Conservation (phyloP, 139 green algal species). For the Coccomyxa sp. region DNA sequence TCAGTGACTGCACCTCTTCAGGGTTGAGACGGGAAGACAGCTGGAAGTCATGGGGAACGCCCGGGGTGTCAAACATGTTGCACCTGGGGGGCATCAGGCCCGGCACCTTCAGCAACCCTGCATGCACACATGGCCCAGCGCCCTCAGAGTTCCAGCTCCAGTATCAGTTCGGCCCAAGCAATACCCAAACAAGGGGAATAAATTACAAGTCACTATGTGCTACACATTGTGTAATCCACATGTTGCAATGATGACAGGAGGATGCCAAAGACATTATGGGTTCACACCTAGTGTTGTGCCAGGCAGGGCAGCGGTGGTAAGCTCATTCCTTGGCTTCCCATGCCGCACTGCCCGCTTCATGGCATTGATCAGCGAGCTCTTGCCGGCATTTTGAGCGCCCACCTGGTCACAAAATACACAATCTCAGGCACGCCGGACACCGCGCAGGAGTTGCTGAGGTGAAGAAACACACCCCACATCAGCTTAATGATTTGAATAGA, state of each 20-base stretch:
- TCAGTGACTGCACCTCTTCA: slow-evolving; percentile 54
- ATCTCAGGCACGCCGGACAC: no score
- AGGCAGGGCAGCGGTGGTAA: slow-evolving; percentile 79
- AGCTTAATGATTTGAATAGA: background rate
- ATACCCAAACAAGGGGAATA: no score
- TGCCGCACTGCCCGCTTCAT: slow-evolving; percentile 65
- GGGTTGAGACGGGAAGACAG: slow-evolving; percentile 57
- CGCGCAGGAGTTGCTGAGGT: no score
- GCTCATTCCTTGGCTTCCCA: slow-evolving; percentile 15
- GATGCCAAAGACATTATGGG: background rate
- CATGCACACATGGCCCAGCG: background rate
- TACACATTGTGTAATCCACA: no score
- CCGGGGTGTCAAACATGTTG: slow-evolving; percentile 89
- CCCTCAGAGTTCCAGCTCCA: background rate
- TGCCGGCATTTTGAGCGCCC: slow-evolving; percentile 84
- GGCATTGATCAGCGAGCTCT: slow-evolving; percentile 91
- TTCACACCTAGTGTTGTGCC: slow-evolving; percentile 85
- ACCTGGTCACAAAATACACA: slow-evolving; percentile 1
- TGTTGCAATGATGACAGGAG: no score
- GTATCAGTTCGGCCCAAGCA: no score
- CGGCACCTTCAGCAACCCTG: slow-evolving; percentile 71
- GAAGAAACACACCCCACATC: background rate
- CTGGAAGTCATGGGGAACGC: slow-evolving; percentile 89
- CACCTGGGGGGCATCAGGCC: slow-evolving; percentile 72
- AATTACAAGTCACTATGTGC: no score